Conservation (phyloP, 306 rosid species). For the Pyrus pyrifolia region DNA sequence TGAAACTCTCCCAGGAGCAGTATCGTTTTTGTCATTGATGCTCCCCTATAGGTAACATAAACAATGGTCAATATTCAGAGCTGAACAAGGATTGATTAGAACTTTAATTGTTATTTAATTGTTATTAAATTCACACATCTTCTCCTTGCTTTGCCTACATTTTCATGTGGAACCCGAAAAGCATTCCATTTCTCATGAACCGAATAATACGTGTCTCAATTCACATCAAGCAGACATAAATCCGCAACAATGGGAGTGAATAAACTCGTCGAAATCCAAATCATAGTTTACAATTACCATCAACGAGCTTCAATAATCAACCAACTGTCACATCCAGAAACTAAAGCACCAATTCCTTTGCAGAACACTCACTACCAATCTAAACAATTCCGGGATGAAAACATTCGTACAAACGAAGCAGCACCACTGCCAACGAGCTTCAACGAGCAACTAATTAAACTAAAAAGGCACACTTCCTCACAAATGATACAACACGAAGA, state of each 20-base stretch:
- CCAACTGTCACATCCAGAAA: not conserved
- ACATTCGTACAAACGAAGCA: not conserved
- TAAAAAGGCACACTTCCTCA: not conserved
- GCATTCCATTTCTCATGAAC: not conserved
- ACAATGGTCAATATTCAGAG: not conserved
- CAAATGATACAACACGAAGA: not conserved
- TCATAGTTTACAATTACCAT: not conserved
- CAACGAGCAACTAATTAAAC: not conserved
- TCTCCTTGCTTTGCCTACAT: not conserved
- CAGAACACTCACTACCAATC: not conserved
- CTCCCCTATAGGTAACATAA: not conserved
- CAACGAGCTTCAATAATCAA: not conserved
- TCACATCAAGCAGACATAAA: not conserved
- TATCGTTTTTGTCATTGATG: not conserved
- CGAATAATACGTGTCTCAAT: not conserved
- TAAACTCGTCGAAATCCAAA: not conserved
- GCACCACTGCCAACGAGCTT: not conserved
- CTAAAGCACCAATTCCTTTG: not conserved
- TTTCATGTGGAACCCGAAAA: not conserved
- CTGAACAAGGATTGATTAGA: not conserved
- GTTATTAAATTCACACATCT: not conserved
- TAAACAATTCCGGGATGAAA: not conserved
- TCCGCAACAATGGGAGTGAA: not conserved
- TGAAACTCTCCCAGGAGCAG: constrained; percentile 27
- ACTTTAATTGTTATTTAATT: not conserved